phyloP scores from a whole-genome alignment of 78 protist genomes.

The Protostelium mycophagum region DNA sequence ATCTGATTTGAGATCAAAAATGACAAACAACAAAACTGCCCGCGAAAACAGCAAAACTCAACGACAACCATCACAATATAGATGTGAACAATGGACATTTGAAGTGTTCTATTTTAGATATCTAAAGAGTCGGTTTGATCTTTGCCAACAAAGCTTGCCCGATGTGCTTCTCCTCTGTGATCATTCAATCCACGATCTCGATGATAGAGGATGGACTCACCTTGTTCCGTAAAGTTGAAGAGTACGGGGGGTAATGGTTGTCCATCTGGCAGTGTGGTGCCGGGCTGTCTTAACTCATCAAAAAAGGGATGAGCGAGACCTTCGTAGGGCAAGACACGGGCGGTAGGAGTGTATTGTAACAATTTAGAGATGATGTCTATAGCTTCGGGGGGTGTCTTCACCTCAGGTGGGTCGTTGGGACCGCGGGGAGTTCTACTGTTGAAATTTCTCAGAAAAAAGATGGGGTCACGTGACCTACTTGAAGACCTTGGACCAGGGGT shows the following conservation, averaged over 20 bases:
- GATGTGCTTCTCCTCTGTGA: background rate
- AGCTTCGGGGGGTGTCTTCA: slow-evolving; percentile 57
- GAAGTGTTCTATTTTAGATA: too few species aligned
- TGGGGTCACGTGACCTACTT: slow-evolving; percentile 13
- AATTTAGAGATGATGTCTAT: slow-evolving; percentile 71
- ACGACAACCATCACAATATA: too few species aligned
- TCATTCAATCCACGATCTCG: background rate
- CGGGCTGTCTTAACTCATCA: slow-evolving; percentile 80
- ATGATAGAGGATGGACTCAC: background rate
- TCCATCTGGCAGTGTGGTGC: slow-evolving; percentile 57
- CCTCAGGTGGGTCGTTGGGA: background rate
- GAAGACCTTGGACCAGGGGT: slow-evolving; percentile 86
- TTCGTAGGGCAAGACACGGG: slow-evolving; percentile 69
- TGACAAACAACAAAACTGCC: too few species aligned
- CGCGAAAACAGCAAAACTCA: too few species aligned
- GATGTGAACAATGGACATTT: too few species aligned
- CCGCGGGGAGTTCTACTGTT: background rate
- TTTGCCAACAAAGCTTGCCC: background rate
- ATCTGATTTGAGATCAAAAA: too few species aligned
- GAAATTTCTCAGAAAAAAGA: background rate
- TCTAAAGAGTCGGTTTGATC: background rate
- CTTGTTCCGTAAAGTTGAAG: slow-evolving; percentile 48
- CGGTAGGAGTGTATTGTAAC: slow-evolving; percentile 81
- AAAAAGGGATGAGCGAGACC: slow-evolving; percentile 88
- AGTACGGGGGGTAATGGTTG: slow-evolving; percentile 65